Evolutionary conservation across 495 filamentous ascomycete genomes (phyloP).

Genomic region (Xylaria acuta): DNA sequence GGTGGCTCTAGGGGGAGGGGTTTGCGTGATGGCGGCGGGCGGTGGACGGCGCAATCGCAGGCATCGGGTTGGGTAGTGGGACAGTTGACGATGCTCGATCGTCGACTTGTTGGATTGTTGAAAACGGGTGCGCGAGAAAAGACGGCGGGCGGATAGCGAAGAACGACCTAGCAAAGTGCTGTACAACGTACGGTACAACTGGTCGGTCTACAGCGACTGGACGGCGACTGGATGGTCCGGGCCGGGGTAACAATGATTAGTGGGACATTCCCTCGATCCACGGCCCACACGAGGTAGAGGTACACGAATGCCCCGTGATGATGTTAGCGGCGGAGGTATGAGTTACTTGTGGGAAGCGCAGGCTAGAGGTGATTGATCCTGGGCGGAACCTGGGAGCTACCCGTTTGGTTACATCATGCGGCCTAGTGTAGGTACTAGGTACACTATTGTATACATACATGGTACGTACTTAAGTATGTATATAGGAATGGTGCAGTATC

Average conservation of each 20-base stretch:
- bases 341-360: background rate
- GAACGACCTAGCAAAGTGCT: constrained; percentile 1
- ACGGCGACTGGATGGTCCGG: background rate
- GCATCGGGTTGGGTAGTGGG: constrained; percentile 13
- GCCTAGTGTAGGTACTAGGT: constrained; percentile 4
- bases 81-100: constrained; percentile 15
- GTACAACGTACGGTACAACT: background rate
- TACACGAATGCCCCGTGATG: background rate
- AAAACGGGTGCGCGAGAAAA: background rate
- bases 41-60: constrained; percentile 23
- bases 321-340: background rate
- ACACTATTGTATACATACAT: no score
- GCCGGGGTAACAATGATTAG: constrained; percentile 6
- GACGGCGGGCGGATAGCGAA: constrained; percentile 1
- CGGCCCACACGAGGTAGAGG: background rate
- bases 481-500: background rate
- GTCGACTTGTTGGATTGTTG: constrained; percentile 4
- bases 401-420: constrained; percentile 20
- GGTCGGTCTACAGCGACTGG: constrained; percentile 11
- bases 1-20: constrained; percentile 12
- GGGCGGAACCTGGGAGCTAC: background rate
- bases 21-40: background rate
- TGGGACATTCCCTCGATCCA: background rate
- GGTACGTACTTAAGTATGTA: no score
- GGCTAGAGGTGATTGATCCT: background rate